Percentiles rank a stretch among this genome's conserved stretches.
Evolutionary conservation across 805 yeast genomes (phyloP).

Genomic region (Clavispora santaluciae): DNA sequence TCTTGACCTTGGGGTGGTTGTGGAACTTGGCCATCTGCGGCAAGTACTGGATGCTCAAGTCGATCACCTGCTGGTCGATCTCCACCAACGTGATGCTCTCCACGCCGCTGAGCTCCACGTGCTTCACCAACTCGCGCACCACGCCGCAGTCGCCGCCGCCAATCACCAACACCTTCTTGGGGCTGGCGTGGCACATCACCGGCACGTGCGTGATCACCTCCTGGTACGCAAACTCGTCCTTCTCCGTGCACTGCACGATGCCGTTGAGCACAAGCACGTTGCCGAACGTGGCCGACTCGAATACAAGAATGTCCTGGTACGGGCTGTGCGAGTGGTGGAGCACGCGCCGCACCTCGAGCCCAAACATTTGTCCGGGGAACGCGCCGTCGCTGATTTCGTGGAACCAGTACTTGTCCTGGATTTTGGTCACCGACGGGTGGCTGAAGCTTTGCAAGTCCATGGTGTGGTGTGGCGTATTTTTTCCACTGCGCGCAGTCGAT

Average conservation of each 20-base stretch:
- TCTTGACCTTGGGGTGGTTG: constrained; percentile 58
- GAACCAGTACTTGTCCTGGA: constrained; percentile 58
- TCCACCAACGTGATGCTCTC: constrained; percentile 77
- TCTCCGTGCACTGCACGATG: constrained; percentile 83
- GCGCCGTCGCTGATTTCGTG: constrained; percentile 62
- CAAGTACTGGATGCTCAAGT: constrained; percentile 63
- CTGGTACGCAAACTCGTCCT: constrained; percentile 92
- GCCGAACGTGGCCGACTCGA: constrained; percentile 71
- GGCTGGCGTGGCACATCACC: constrained; percentile 67
- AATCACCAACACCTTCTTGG: constrained; percentile 74
- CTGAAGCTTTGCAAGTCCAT: constrained; percentile 5
- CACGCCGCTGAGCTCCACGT: constrained; percentile 41
- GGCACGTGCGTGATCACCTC: constrained; percentile 88
- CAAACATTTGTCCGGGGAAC: constrained; percentile 87
- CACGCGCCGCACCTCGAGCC: constrained; percentile 56
- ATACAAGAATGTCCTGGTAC: constrained; percentile 80
- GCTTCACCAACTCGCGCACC: constrained; percentile 80
- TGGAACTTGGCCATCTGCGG: constrained; percentile 71
- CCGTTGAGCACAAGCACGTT: constrained; percentile 89
- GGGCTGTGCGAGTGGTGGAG: constrained; percentile 63
- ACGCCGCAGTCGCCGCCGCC: constrained; percentile 99
- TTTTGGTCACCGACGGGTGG: constrained; percentile 25
- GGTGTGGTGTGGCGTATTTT: neutral
- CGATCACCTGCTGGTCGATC: constrained; percentile 79
- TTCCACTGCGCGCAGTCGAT: no score